phyloP scores from a whole-genome alignment of 352 stramenopile species.

The Globisporangium mamillatum region DNA sequence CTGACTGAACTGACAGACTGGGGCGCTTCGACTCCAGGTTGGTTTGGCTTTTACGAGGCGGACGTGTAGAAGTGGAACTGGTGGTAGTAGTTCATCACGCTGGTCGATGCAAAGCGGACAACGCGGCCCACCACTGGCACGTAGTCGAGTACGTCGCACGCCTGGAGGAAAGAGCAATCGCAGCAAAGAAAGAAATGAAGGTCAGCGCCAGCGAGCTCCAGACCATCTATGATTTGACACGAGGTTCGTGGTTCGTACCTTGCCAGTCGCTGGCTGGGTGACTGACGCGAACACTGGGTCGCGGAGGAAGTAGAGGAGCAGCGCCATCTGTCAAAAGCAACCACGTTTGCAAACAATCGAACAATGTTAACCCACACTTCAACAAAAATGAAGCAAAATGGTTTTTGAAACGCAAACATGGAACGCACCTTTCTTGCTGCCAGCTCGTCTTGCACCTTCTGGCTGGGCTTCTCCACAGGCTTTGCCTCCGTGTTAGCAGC shows the following conservation, averaged over 20 bases:
- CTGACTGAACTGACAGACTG: not conserved
- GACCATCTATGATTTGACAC: not conserved
- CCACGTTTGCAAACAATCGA: not conserved
- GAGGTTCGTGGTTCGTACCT: constrained; percentile 30
- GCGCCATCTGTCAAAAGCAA: constrained; percentile 49
- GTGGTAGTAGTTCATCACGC: constrained; percentile 82
- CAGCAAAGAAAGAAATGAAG: not conserved
- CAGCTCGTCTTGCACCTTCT: constrained; percentile 59
- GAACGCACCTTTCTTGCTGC: constrained; percentile 55
- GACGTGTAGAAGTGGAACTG: constrained; percentile 88
- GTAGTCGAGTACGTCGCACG: constrained; percentile 55
- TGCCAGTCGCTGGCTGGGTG: constrained; percentile 64
- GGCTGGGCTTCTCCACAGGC: constrained; percentile 19
- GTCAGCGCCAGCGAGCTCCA: not conserved
- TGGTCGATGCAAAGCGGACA: constrained; percentile 66
- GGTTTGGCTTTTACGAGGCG: constrained; percentile 50
- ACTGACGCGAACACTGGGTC: constrained; percentile 70
- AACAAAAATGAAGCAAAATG: not conserved
- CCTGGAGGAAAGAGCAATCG: constrained; percentile 21
- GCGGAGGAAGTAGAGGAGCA: constrained; percentile 82
- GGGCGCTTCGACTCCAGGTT: not conserved
- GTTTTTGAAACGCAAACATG: not conserved
- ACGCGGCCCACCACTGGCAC: constrained; percentile 70
- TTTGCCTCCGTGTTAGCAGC: constrained; percentile 16
- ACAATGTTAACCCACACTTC: not conserved